Conservation (phyloP, 192 early-diverging fungal genomes). For the Coemansia sp. region DNA sequence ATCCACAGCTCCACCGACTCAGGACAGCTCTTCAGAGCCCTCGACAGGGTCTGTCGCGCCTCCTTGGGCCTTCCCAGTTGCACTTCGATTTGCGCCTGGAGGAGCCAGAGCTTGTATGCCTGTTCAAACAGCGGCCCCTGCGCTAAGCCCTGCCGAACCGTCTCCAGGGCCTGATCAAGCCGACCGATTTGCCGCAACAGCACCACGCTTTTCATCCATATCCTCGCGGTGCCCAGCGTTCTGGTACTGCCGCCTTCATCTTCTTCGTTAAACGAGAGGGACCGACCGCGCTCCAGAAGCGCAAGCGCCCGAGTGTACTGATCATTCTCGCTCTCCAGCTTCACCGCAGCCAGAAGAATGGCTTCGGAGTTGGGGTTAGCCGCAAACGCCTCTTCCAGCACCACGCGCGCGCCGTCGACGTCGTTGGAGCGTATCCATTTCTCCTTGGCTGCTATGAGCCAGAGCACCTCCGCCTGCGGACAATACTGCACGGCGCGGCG, state of each 20-base stretch:
- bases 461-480: slow-evolving; percentile 90
- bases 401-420: slow-evolving; percentile 78
- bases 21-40: slow-evolving; percentile 76
- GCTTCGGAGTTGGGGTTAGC: slow-evolving; percentile 92
- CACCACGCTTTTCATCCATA: slow-evolving; percentile 96
- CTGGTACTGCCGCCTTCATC: slow-evolving; percentile 10
- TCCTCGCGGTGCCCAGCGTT: slow-evolving; percentile 70
- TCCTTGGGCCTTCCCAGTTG: slow-evolving; percentile 66
- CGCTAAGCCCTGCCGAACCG: slow-evolving; percentile 66
- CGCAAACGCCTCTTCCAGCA: slow-evolving; percentile 84
- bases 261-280: slow-evolving; percentile 1
- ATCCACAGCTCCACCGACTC: slow-evolving; percentile 82
- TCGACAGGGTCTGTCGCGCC: slow-evolving; percentile 74
- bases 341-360: slow-evolving; percentile 95
- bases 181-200: slow-evolving; percentile 79
- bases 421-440: slow-evolving; percentile 81
- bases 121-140: slow-evolving; percentile 63
- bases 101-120: slow-evolving; percentile 93
- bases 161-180: slow-evolving; percentile 63
- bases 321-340: slow-evolving; percentile 89
- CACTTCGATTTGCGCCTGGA: slow-evolving; percentile 82
- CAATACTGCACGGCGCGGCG: slow-evolving; percentile 85
- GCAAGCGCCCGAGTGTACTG: slow-evolving; percentile 76
- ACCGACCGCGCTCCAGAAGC: slow-evolving; percentile 74
- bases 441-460: slow-evolving; percentile 97